A percentile compares a stretch with the other conserved stretches of the same genome.
Evolutionary conservation across 1,284 basidiomycete genomes (phyloP).

Genomic region (Moesziomyces aphidis): DNA sequence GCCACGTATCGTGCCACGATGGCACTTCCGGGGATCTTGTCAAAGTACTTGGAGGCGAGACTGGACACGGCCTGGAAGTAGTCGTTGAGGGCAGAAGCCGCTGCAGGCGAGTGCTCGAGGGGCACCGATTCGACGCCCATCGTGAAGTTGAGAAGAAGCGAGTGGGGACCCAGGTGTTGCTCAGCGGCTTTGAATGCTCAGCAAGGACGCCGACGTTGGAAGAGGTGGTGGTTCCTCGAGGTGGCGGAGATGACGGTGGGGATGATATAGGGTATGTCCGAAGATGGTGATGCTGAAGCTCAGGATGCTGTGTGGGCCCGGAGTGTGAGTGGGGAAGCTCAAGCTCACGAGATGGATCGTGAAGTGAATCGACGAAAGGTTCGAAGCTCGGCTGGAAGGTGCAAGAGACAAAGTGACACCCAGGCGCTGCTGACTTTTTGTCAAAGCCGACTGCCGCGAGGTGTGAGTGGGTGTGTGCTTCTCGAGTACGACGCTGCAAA

Average conservation of each 20-base stretch:
- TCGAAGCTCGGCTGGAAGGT: not conserved
- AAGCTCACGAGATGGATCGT: not conserved
- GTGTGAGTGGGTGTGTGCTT: no score
- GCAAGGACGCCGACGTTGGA: not conserved
- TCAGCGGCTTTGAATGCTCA: not conserved
- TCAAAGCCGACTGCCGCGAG: not conserved
- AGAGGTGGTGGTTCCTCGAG: not conserved
- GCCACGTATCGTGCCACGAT: slow-evolving; percentile 91
- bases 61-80: slow-evolving; percentile 22
- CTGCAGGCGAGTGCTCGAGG: slow-evolving; percentile 18
- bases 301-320: no score
- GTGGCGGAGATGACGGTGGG: not conserved
- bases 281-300: no score
- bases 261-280: not conserved
- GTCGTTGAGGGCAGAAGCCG: slow-evolving; percentile 30
- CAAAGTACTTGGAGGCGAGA: slow-evolving; percentile 50
- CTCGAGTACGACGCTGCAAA: no score
- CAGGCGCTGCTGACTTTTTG: not conserved
- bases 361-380: not conserved
- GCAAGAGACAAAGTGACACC: not conserved
- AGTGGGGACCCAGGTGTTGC: not conserved
- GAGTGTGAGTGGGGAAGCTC: not conserved
- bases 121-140: slow-evolving; percentile 25
- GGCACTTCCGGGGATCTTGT: slow-evolving; percentile 82
- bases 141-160: not conserved